Evolutionary conservation across 805 yeast genomes (phyloP), one percentile per base, ranked within the genome.

Genomic region (Candida railenensis): DNA sequence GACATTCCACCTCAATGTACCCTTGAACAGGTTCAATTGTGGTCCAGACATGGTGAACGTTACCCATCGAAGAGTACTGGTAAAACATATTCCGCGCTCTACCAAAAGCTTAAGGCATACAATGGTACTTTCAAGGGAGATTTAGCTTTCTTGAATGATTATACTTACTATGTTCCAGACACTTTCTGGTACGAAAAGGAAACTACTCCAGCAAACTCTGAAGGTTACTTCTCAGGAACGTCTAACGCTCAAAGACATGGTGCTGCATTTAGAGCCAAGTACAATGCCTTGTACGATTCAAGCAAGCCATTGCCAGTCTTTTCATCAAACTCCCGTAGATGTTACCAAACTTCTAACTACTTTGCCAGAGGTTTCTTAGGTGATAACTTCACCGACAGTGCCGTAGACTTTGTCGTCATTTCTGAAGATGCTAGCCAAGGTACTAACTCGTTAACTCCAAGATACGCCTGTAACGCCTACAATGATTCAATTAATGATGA

Each of bases 11-110:
- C 61, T 4, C 65, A 66, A 33, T 82, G 86, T 59, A 53, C 61
- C 3, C 68, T 82, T 45, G 78, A 77, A 51, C 89, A 85, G 61
- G 87, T 83, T 7, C 88, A 83, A 53, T 63, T 85, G 15, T 65
- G 83, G 45, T 81, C 83, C 50, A 76, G 95, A 56, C 94, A 87
- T 57, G 94, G 91, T 19, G 91, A 86, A 60, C 71, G 94, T 51
- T 85, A 72, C 57, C 72, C 76, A 5, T 60, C 71, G n/a, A 55
- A 52, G 28, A 48, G 59, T 22, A 54, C 49, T 22, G 74, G 74
- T 7, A 55, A 53, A 37, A 20, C 37, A 8, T 58, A 59, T 34
- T 67, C 69, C 48, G 56, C 56, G 8, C 48, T 68, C 22, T 49
- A 54, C 52, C 36, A 49, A 11, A 63, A 64, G 47, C 55, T 71